Percentiles rank a stretch among this genome's conserved stretches.
Evolutionary conservation across 495 filamentous ascomycete genomes (phyloP).

Genomic region (Aspergillus ellipticus): DNA sequence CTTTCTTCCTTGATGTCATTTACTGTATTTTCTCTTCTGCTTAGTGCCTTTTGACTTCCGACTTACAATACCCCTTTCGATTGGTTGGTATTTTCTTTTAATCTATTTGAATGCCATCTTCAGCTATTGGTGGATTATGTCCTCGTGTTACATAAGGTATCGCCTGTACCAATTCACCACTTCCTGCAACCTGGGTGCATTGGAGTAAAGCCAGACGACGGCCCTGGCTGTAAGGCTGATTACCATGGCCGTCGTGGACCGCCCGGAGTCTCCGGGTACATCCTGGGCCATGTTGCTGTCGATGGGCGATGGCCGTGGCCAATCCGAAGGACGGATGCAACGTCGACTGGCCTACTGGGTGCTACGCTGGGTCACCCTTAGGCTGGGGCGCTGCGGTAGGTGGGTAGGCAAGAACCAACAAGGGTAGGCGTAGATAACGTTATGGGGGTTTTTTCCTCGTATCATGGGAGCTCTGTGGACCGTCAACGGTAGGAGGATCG

Average conservation of each 20-base stretch:
- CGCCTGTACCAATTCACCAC: neutral
- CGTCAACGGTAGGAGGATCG: neutral
- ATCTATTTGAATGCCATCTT: conserved; percentile 9
- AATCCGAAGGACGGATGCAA: neutral
- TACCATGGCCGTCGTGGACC: neutral
- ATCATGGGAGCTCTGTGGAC: conserved; percentile 10
- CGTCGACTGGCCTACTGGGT: neutral
- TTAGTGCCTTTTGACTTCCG: conserved; percentile 3
- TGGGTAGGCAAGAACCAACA: conserved; percentile 8
- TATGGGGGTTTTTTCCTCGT: conserved; percentile 21
- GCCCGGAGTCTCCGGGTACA: neutral
- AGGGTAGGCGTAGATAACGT: conserved; percentile 1
- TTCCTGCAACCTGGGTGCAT: neutral
- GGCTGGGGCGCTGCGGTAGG: neutral
- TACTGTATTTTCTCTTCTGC: conserved; percentile 10
- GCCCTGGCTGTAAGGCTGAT: neutral
- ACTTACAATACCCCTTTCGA: conserved; percentile 34
- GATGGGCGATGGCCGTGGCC: neutral
- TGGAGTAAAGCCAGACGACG: neutral
- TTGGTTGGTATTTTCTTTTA: conserved; percentile 27
- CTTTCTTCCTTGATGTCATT: conserved; percentile 6
- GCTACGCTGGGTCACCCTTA: neutral
- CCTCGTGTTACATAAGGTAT: conserved; percentile 1
- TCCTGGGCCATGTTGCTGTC: neutral
- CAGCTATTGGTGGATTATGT: conserved; percentile 4